Conservation (phyloP, 768 basidiomycete species). For the Cystofilobasidium bisporidii region DNA sequence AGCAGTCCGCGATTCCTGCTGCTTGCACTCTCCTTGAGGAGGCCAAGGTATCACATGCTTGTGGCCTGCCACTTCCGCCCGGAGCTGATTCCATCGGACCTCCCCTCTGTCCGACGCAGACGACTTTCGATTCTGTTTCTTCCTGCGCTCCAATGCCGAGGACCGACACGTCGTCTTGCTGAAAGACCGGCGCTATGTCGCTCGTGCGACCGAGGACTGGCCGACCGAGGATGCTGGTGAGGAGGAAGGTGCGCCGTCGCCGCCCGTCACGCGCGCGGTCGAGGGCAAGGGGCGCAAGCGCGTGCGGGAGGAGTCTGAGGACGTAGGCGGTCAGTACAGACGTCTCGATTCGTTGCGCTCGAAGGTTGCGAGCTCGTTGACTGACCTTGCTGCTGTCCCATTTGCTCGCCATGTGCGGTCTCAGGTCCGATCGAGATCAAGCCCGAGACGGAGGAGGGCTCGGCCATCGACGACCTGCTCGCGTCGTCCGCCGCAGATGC, state of each 20-base stretch:
- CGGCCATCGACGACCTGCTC: not conserved
- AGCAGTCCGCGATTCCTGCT: too few relatives aligned
- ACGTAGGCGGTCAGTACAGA: not conserved
- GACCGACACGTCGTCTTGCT: constrained; percentile 23
- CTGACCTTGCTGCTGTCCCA: too few relatives aligned
- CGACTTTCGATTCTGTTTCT: constrained; percentile 22
- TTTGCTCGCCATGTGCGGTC: not conserved
- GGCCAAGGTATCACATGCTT: too few relatives aligned
- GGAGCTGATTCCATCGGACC: not conserved
- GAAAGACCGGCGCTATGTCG: constrained; percentile 20
- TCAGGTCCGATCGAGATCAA: not conserved
- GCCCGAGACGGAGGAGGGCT: not conserved
- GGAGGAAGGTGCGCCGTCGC: not conserved
- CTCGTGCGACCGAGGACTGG: not conserved
- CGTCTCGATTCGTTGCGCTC: too few relatives aligned
- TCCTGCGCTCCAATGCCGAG: constrained; percentile 7
- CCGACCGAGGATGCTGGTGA: not conserved
- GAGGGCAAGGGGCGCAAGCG: not conserved
- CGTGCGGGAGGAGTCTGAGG: not conserved
- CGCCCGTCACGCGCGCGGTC: not conserved
- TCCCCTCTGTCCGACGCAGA: constrained; percentile 4
- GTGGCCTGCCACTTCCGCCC: too few relatives aligned
- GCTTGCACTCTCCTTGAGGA: too few relatives aligned
- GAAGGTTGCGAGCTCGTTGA: too few relatives aligned
- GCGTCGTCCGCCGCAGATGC: not conserved